Base-by-base conservation (phyloP, 192 early-diverging fungal genomes). In the Chytriomyces sp. region DNA sequence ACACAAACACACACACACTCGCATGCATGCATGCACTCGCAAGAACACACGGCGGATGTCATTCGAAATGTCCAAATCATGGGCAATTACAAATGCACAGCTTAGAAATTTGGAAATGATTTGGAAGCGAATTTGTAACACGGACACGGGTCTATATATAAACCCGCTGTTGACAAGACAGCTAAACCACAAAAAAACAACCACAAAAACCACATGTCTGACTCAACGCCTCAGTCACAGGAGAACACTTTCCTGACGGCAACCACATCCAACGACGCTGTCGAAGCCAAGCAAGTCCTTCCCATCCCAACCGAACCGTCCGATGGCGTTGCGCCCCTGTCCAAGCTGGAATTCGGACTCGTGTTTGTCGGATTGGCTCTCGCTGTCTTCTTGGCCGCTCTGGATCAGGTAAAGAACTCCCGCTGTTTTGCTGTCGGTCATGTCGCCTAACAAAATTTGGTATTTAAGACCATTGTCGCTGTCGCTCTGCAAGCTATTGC, bases 321-420 rank as follows among this genome's bases (percentile, higher is more conserved):
- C 5, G 66, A 18, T 13, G 43, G 43, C 46, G 45, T 8, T 18
- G 66, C 43, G 2, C 18, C 18, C 26, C 26, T 44, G 20, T n/a
- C 50, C 24, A 71, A 10, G 10, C 7, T 60, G 23, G 68, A 76
- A 43, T 76, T 76, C 74, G 50, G 64, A 47, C 61, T 76, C 11
- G 78, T 75, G n/a, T 73, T 75, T 35, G 59, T 80, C 60, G 71
- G 81, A 1, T 59, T 82, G 9, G 81, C 73, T 3, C 50, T 81
- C 43, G 79, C 78, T 23, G 77, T 81, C 48, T 84, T 84, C 75
- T 78, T 84, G 24, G 83, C 80, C 0, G 80, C 80, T 8, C 77
- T 84, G 18, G 83, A 84, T 70, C 83, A 69, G 45, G 65, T 67
- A 23, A 35, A 1, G 1, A 9, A 45, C 7, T 67, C 6, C 43